Conservation (phyloP, 2,329 filamentous ascomycete genomes). For the Trichophyton benhamiae region DNA sequence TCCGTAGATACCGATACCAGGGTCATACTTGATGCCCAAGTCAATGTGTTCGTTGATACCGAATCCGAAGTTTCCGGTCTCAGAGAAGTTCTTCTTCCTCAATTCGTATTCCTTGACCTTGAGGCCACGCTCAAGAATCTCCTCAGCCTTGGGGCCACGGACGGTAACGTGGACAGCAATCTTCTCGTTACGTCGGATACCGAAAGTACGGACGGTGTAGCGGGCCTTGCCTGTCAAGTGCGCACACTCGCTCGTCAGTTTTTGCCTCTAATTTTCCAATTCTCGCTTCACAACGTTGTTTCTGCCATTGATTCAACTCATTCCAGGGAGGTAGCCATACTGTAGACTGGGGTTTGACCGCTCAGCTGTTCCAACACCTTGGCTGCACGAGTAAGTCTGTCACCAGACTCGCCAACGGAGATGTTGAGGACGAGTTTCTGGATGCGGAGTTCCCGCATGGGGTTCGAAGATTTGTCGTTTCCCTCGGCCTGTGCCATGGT, state of each 20-base stretch:
- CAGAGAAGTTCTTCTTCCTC: slow-evolving; percentile 98
- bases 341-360: slow-evolving; percentile 99
- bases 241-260: slow-evolving; percentile 13
- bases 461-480: slow-evolving; percentile 75
- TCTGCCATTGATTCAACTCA: neutral
- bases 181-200: slow-evolving; percentile 99
- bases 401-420: slow-evolving; percentile 99
- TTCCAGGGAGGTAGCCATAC: slow-evolving; percentile 37
- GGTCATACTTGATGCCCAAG: slow-evolving; percentile 99
- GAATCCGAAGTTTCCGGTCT: slow-evolving; percentile 99
- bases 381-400: slow-evolving; percentile 98
- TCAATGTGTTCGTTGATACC: slow-evolving; percentile 99
- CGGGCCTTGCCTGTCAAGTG: slow-evolving; percentile 75
- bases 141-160: slow-evolving; percentile 97
- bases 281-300: neutral
- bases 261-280: neutral
- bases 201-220: slow-evolving; percentile 99
- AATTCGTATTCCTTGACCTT: slow-evolving; percentile 99
- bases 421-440: slow-evolving; percentile 99
- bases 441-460: slow-evolving; percentile 99
- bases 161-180: slow-evolving; percentile 99
- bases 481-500: slow-evolving; percentile 49
- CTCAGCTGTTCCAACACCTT: slow-evolving; percentile 99
- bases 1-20: slow-evolving; percentile 95
- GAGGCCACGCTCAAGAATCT: slow-evolving; percentile 99